phyloP scores from a whole-genome alignment of 352 stramenopile genomes.

The Phytophthora hibernalis region DNA sequence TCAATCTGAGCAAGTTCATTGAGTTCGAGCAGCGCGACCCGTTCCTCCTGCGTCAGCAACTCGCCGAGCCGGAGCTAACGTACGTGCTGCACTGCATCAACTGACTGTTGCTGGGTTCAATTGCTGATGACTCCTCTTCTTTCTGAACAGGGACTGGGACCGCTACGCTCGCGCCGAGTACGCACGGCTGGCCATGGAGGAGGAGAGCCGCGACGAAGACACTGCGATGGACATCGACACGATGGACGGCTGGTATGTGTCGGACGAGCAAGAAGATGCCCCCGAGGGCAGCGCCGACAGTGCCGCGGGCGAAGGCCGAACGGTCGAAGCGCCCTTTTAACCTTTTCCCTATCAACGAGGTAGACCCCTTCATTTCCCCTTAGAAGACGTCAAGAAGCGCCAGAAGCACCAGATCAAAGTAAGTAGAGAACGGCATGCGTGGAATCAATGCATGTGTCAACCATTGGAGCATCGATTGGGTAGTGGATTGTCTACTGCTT shows the following conservation, averaged over 20 bases:
- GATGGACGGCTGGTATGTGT: slow-evolving; percentile 91
- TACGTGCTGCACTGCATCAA: slow-evolving; percentile 40
- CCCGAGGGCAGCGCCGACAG: slow-evolving; percentile 28
- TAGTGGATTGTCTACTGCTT: slow-evolving; percentile 7
- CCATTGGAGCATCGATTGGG: slow-evolving; percentile 1
- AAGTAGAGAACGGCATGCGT: slow-evolving; percentile 32
- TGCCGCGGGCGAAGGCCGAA: slow-evolving; percentile 47
- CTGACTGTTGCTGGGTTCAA: slow-evolving; percentile 15
- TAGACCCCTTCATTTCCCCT: slow-evolving; percentile 33
- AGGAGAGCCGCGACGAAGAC: slow-evolving; percentile 93
- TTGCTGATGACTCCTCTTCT: not conserved
- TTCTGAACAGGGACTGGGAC: slow-evolving; percentile 94
- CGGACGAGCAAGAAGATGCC: slow-evolving; percentile 79
- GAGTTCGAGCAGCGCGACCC: slow-evolving; percentile 98
- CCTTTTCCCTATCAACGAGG: slow-evolving; percentile 24
- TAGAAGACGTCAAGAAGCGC: slow-evolving; percentile 33
- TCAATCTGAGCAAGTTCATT: slow-evolving; percentile 99
- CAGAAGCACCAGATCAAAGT: slow-evolving; percentile 29
- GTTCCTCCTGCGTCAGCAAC: slow-evolving; percentile 95
- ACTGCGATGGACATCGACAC: slow-evolving; percentile 91
- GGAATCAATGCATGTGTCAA: slow-evolving; percentile 37
- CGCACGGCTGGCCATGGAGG: slow-evolving; percentile 96
- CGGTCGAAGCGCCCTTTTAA: slow-evolving; percentile 81
- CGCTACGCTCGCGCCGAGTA: slow-evolving; percentile 97
- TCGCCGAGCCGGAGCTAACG: slow-evolving; percentile 89